phyloP scores from a whole-genome alignment of 129 eudicot genomes.

The Escallonia rubra region DNA sequence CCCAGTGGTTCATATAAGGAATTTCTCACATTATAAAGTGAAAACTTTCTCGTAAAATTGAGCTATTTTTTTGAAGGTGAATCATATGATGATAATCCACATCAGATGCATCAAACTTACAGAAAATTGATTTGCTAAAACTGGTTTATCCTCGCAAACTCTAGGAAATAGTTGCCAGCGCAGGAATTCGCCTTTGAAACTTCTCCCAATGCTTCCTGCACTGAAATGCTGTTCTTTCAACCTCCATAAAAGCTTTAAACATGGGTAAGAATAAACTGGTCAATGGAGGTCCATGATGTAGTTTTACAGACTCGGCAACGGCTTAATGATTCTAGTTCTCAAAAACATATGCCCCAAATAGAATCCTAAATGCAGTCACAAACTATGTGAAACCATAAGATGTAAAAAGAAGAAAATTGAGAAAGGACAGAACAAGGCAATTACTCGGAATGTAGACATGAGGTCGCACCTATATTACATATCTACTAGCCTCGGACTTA shows the following conservation, averaged over 20 bases:
- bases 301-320: background rate
- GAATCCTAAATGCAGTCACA: background rate
- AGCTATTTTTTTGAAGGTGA: background rate
- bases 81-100: conserved; percentile 1
- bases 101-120: conserved; percentile 40
- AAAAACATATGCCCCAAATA: background rate
- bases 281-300: background rate
- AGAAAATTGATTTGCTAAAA: conserved; percentile 91
- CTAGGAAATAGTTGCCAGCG: conserved; percentile 92
- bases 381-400: background rate
- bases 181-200: conserved; percentile 87
- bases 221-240: conserved; percentile 42
- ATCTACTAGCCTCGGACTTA: no score
- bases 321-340: background rate
- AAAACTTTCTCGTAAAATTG: background rate
- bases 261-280: background rate
- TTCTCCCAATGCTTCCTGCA: conserved; percentile 98
- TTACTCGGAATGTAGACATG: no score
- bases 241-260: conserved; percentile 3
- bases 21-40: background rate
- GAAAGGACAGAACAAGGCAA: no score
- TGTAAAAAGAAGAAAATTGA: background rate
- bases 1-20: background rate
- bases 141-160: conserved; percentile 86
- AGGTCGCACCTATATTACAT: no score